Conservation (phyloP, 106 monocot genomes). For the Dioscorea alata region DNA sequence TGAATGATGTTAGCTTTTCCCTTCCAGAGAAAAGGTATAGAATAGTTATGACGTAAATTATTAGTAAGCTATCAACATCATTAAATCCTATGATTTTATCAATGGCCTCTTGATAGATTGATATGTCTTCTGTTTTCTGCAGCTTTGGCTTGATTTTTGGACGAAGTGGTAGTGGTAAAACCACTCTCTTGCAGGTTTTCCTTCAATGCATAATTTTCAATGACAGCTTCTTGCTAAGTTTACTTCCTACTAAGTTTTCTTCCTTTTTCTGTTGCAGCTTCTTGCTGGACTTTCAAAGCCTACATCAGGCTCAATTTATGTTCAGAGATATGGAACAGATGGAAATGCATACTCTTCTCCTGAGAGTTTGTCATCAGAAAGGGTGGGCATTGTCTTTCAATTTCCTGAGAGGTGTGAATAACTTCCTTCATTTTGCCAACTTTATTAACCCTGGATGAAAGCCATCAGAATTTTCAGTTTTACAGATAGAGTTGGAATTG, state of each 20-base stretch:
- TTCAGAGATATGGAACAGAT: constrained; percentile 65
- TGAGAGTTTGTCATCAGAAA: constrained; percentile 58
- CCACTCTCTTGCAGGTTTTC: constrained; percentile 83
- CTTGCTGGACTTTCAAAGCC: constrained; percentile 82
- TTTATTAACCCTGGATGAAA: too few species aligned
- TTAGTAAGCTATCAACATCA: not conserved
- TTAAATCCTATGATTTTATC: too few species aligned
- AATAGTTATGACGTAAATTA: not conserved
- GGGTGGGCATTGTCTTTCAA: constrained; percentile 91
- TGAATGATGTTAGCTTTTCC: constrained; percentile 68
- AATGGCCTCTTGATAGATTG: not conserved
- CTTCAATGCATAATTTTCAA: not conserved
- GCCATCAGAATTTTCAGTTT: too few species aligned
- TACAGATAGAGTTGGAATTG: too few species aligned
- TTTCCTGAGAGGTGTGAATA: constrained; percentile 85
- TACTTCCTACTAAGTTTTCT: not conserved
- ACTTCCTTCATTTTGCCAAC: not conserved
- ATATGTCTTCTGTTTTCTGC: constrained; percentile 9
- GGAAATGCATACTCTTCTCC: constrained; percentile 38
- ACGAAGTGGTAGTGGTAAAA: constrained; percentile 96
- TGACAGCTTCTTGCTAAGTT: not conserved
- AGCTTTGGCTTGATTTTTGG: constrained; percentile 98
- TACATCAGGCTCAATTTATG: constrained; percentile 68
- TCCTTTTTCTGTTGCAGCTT: constrained; percentile 38
- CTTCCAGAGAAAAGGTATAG: constrained; percentile 78